Evolutionary conservation across 257 asterid genomes (phyloP), one percentile per base, ranked within the genome.

Genomic region (Solanum stenotomum): DNA sequence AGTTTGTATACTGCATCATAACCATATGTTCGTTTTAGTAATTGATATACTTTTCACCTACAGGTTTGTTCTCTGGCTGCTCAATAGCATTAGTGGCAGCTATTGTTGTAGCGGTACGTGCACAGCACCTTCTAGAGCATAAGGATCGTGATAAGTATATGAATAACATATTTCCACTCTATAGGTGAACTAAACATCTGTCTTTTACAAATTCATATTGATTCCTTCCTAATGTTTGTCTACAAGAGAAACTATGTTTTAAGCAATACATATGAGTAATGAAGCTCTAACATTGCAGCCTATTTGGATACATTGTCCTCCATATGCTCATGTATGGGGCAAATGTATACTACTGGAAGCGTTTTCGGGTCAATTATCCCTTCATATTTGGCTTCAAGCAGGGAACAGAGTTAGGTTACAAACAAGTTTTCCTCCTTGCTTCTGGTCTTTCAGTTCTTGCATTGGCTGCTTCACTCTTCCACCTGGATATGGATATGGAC

Each of bases 401-500:
- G 61, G 98, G 98, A 86, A 94, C 96, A 10, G 96, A 94, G 85
- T 88, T 96, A 87, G 94, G 96, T 44, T 96, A 94, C 44, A 89
- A 95, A 90, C 95, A 95, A 91, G 90, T 96, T n/a, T 89, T 95
- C 87, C 99, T 96, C 65, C 86, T 93, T 42, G 95, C 97, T 88
- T 94, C 98, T 12, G 99, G 95, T 86, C 92, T 96, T 68, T 89
- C 95, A 1, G 94, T 93, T 23, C 93, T 96, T 35, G 85, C 98
- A 44, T 87, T 96, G 87, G 95, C 94, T 40, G 96, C 96, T 85
- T 92, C 90, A 37, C 92, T 95, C 38, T 91, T 94, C n/a, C 91
- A 95, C 89, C 90, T 96, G 65, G 99, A 95, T 86, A 90, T 96
- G 99, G 96, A 96, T 87, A 94, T 94, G 98, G 93, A 95, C 15